A percentile compares a stretch with the other conserved stretches of the same genome.
phyloP scores from a whole-genome alignment of 192 early-diverging fungal species.

The Pilobolus umbonatus region DNA sequence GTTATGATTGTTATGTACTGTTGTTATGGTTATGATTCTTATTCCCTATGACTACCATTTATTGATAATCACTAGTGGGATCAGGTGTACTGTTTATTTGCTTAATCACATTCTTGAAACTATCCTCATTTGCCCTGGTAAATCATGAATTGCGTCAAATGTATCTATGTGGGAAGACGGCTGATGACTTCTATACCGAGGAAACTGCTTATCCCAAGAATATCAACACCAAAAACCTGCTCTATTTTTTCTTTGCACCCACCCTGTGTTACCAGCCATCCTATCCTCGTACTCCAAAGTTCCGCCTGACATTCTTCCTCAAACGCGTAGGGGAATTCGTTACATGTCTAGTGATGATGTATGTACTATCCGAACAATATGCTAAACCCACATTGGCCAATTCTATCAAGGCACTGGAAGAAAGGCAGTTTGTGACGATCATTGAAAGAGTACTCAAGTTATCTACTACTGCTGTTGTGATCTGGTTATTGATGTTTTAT shows the following conservation, averaged over 20 bases:
- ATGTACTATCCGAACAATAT: constrained; percentile 75
- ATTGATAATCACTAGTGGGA: constrained; percentile 54
- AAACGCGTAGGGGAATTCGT: constrained; percentile 76
- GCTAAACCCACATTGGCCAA: constrained; percentile 76
- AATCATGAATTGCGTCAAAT: constrained; percentile 66
- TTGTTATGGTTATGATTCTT: too few species aligned
- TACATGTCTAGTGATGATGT: constrained; percentile 66
- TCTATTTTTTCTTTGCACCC: constrained; percentile 77
- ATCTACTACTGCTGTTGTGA: constrained; percentile 63
- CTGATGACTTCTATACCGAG: constrained; percentile 39
- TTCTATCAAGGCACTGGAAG: constrained; percentile 67
- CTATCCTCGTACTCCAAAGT: constrained; percentile 64
- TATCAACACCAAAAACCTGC: constrained; percentile 56
- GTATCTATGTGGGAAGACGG: constrained; percentile 28
- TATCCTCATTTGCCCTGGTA: constrained; percentile 72
- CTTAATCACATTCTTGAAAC: constrained; percentile 74
- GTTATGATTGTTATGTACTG: too few species aligned
- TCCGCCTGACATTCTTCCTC: constrained; percentile 68
- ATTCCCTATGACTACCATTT: too few species aligned
- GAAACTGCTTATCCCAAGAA: constrained; percentile 68
- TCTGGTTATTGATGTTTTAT: constrained; percentile 93
- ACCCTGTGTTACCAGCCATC: constrained; percentile 86
- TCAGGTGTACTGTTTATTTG: constrained; percentile 55
- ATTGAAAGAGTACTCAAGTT: constrained; percentile 87
- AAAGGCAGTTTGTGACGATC: constrained; percentile 57